Evolutionary conservation across 495 filamentous ascomycete genomes (phyloP).

Genomic region (Polyplosphaeria fusca): DNA sequence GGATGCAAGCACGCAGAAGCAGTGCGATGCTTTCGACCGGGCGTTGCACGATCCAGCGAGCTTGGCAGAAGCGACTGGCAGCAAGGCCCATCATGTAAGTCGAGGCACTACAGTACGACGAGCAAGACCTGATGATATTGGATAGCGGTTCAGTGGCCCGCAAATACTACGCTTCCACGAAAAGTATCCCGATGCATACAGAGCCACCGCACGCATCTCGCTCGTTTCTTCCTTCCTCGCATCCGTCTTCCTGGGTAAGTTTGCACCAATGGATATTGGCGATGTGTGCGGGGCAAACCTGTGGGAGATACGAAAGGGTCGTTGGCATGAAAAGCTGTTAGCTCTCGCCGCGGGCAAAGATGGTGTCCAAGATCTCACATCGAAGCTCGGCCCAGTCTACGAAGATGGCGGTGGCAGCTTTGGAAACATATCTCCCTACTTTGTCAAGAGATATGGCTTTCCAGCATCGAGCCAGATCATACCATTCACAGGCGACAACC

Average conservation of each 20-base stretch:
- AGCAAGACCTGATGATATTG: neutral
- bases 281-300: conserved; percentile 97
- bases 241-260: conserved; percentile 78
- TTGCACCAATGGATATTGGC: conserved; percentile 88
- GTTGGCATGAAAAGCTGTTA: conserved; percentile 71
- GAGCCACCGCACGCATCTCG: conserved; percentile 76
- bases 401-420: conserved; percentile 76
- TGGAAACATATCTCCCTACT: conserved; percentile 72
- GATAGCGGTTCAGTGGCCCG: conserved; percentile 91
- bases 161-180: conserved; percentile 86
- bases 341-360: conserved; percentile 70
- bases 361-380: conserved; percentile 63
- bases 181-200: conserved; percentile 77
- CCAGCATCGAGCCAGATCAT: conserved; percentile 67
- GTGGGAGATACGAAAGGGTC: conserved; percentile 76
- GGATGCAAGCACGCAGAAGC: conserved; percentile 85
- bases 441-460: conserved; percentile 74
- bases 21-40: conserved; percentile 85
- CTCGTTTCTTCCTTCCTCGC: conserved; percentile 94
- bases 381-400: conserved; percentile 76
- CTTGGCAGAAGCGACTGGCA: conserved; percentile 78
- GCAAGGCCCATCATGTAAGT: conserved; percentile 85
- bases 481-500: conserved; percentile 94
- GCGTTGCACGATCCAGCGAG: conserved; percentile 60
- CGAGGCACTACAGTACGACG: conserved; percentile 3